These are phyloP conservation scores for Leccinum pellstonianum DNA, from an alignment of 768 basidiomycete genomes.

Conservation along the genomic window DNA sequence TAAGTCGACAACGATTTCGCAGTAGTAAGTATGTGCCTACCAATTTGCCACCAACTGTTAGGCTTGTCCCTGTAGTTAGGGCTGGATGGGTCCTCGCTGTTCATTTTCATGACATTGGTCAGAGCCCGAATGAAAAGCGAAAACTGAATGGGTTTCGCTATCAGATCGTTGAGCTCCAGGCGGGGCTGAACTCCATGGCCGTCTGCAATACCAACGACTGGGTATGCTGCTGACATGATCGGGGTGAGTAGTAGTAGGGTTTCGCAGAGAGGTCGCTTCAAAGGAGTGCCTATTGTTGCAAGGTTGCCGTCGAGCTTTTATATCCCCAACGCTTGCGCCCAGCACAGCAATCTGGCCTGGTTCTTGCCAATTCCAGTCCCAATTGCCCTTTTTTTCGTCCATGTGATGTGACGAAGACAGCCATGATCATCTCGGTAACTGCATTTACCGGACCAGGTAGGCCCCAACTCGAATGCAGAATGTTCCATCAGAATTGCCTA, in stretches of 20 bases:
- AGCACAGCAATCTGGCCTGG: neutral
- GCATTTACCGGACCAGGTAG: neutral
- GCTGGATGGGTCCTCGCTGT: neutral
- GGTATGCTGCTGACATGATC: too few species aligned
- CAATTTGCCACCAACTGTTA: slow-evolving; percentile 25
- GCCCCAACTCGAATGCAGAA: neutral
- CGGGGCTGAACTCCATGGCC: too few species aligned
- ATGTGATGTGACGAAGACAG: neutral
- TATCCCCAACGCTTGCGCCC: neutral
- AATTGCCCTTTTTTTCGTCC: neutral
- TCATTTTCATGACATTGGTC: slow-evolving; percentile 8
- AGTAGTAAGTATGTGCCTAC: neutral
- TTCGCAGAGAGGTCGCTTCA: neutral
- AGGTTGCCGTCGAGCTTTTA: neutral
- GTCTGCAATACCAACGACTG: too few species aligned
- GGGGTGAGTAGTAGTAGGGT: too few species aligned
- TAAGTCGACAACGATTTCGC: neutral
- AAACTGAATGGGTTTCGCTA: too few species aligned
- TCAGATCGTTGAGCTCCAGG: too few species aligned
- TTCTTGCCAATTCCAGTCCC: neutral
- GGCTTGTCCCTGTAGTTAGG: slow-evolving; percentile 15
- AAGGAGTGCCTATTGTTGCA: neutral
- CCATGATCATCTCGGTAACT: neutral
- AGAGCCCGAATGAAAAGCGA: slow-evolving; percentile 19
- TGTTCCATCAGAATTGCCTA: neutral